These are phyloP conservation scores for Edaphochlamys debaryana DNA, from an alignment of 139 green algal genomes.

Conservation along the genomic window DNA sequence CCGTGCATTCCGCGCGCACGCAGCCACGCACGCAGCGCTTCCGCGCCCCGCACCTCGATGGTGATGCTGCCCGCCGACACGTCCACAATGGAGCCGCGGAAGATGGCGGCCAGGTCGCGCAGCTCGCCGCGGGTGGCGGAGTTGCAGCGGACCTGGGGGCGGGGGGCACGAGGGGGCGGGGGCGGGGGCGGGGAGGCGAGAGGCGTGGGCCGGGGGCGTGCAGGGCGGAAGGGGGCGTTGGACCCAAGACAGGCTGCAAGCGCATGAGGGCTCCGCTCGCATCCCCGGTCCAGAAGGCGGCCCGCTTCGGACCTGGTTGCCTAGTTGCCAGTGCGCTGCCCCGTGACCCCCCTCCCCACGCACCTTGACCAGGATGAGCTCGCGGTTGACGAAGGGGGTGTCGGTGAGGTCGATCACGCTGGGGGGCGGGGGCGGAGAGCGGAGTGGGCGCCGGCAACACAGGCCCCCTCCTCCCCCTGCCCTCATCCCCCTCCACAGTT, in stretches of 20 bases:
- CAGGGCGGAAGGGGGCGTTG: no score
- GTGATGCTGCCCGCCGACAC: constrained; percentile 83
- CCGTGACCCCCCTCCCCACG: not conserved
- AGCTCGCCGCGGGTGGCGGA: constrained; percentile 83
- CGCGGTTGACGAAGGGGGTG: constrained; percentile 82
- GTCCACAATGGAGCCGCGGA: constrained; percentile 88
- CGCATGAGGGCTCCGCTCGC: no score
- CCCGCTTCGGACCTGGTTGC: no score
- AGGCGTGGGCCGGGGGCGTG: not conserved
- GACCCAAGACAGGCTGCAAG: no score
- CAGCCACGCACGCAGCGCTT: no score
- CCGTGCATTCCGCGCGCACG: no score
- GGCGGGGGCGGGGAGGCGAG: not conserved
- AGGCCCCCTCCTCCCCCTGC: no score
- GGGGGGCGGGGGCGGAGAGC: no score
- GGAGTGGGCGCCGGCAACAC: no score
- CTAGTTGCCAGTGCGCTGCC: not conserved
- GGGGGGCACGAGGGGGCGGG: not conserved
- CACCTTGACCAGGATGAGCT: constrained; percentile 98
- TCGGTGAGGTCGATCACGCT: constrained; percentile 81
- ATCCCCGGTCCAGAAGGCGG: no score
- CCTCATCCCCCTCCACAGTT: no score
- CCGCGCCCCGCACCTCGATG: constrained; percentile 94
- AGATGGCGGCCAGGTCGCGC: constrained; percentile 89
- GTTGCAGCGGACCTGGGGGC: constrained; percentile 68